A percentile compares a stretch with the other conserved stretches of the same genome.
phyloP scores from a whole-genome alignment of 768 basidiomycete species.

The Paxillus rubicundulus region DNA sequence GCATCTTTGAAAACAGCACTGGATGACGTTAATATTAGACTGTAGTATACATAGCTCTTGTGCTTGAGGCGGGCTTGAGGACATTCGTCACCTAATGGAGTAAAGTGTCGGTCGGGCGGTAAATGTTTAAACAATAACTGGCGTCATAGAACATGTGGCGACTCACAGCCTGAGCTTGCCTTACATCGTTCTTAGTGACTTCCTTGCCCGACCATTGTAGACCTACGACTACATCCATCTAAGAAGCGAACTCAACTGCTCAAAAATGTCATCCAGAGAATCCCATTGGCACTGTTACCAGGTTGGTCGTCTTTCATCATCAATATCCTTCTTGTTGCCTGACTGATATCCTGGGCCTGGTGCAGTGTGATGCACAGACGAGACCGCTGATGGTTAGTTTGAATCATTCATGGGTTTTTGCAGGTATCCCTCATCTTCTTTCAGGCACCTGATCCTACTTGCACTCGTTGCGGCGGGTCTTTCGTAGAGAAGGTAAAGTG shows the following conservation, averaged over 20 bases:
- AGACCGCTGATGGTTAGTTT: constrained; percentile 73
- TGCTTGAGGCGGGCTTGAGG: too few species aligned
- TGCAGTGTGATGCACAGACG: constrained; percentile 86
- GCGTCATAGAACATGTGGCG: neutral
- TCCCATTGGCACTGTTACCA: constrained; percentile 81
- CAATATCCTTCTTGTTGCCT: neutral
- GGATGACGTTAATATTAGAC: too few species aligned
- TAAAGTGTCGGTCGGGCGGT: neutral
- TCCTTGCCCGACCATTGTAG: neutral
- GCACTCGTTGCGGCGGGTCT: constrained; percentile 74
- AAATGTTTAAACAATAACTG: neutral
- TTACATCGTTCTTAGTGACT: too few species aligned
- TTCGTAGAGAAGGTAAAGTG: constrained; percentile 76
- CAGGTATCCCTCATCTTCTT: constrained; percentile 6
- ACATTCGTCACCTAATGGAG: neutral
- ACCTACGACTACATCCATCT: constrained; percentile 5
- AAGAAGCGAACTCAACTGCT: neutral
- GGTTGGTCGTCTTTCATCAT: constrained; percentile 34
- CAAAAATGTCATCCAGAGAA: constrained; percentile 65
- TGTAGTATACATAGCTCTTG: too few species aligned
- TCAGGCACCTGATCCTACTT: constrained; percentile 78
- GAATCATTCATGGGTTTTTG: constrained; percentile 2
- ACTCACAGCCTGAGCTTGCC: neutral
- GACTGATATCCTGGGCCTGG: constrained; percentile 8
- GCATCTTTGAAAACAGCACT: too few species aligned